phyloP scores from a whole-genome alignment of 2,329 filamentous ascomycete genomes.

The Fusarium avenaceum region DNA sequence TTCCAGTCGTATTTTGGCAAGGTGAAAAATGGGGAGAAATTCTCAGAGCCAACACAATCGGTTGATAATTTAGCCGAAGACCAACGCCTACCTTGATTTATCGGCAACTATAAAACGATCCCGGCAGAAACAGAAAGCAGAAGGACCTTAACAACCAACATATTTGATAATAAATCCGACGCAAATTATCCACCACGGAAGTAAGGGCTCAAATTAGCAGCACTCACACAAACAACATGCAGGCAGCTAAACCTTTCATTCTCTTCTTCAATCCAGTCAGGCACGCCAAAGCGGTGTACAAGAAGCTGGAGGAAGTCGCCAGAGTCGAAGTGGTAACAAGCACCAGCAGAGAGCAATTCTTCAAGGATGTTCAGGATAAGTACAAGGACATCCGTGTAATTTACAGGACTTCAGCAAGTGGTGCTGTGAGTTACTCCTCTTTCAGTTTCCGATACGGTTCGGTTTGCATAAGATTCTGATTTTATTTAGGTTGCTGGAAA shows the following conservation, averaged over 20 bases:
- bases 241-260: constrained; percentile 33
- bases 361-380: constrained; percentile 34
- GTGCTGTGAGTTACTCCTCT: constrained; percentile 14
- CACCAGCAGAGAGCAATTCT: constrained; percentile 33
- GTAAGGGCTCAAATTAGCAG: no score
- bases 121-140: no score
- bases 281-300: constrained; percentile 29
- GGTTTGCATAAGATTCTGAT: neutral
- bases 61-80: no score
- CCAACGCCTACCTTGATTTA: no score
- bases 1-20: no score
- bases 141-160: no score
- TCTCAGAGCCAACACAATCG: no score
- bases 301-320: constrained; percentile 27
- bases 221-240: neutral
- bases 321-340: constrained; percentile 40
- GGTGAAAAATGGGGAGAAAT: no score
- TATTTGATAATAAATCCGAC: no score
- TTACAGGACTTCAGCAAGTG: constrained; percentile 46
- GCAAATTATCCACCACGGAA: no score
- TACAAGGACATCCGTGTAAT: constrained; percentile 39
- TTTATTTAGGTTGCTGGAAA: constrained; percentile 28
- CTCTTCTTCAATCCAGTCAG: constrained; percentile 44
- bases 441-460: no score
- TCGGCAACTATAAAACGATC: no score